Evolutionary conservation across 306 rosid genomes (phyloP).

Genomic region (Fagus sylvatica): DNA sequence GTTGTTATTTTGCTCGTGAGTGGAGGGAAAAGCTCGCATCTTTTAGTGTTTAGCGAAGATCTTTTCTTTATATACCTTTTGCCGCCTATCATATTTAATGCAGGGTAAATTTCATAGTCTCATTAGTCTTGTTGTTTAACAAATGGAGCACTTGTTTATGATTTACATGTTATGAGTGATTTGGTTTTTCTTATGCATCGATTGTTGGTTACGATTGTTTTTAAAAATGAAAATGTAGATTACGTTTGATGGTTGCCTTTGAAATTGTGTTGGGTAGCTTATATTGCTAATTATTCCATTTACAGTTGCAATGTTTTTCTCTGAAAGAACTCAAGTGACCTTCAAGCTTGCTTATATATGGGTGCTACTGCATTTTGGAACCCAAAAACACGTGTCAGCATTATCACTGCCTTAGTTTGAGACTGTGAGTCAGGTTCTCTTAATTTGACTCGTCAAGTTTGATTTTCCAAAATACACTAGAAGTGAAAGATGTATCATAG

Average conservation of each 20-base stretch:
- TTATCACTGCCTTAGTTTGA: not conserved
- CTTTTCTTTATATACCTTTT: constrained; percentile 92
- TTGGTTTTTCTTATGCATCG: not conserved
- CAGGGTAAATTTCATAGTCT: constrained; percentile 61
- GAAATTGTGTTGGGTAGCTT: not conserved
- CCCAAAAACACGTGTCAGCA: not conserved
- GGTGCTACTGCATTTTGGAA: not conserved
- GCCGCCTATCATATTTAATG: constrained; percentile 96
- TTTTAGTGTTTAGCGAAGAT: constrained; percentile 92
- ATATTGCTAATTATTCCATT: not conserved
- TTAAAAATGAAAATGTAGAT: not conserved
- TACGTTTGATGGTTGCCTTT: constrained; percentile 6
- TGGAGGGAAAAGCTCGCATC: constrained; percentile 83
- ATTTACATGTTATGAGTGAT: not conserved
- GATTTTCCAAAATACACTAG: not conserved
- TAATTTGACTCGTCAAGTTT: not conserved
- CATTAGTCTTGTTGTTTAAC: not conserved
- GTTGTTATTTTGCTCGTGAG: constrained; percentile 72
- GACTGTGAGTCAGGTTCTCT: not conserved
- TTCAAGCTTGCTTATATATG: not conserved
- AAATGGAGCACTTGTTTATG: too few species aligned
- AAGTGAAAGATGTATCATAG: not conserved
- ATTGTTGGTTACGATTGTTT: not conserved
- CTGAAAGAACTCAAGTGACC: not conserved
- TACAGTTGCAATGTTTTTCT: not conserved